Percentiles rank a stretch among this genome's conserved stretches.
These are phyloP conservation scores for Phialocephala subalpina DNA, from an alignment of 2,329 filamentous ascomycete species.

Conservation along the genomic window DNA sequence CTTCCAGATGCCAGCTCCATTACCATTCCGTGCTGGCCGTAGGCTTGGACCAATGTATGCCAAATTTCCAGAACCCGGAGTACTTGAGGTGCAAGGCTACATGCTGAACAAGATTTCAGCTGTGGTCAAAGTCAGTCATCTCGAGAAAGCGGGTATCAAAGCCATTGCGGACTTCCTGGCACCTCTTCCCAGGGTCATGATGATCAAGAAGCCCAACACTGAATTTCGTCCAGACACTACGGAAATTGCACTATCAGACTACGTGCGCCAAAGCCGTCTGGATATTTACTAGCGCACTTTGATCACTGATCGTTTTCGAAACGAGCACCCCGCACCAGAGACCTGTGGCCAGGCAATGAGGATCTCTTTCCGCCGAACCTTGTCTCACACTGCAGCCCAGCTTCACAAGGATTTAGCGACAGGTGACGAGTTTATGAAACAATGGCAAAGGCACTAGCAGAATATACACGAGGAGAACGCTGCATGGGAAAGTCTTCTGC, in stretches of 20 bases:
- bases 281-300: not conserved
- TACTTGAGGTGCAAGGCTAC: not conserved
- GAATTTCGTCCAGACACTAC: not conserved
- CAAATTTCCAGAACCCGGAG: not conserved
- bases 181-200: not conserved
- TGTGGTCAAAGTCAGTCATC: not conserved
- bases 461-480: constrained; percentile 1
- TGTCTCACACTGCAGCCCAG: not conserved
- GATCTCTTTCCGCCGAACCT: not conserved
- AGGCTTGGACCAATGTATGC: not conserved
- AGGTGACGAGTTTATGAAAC: not conserved
- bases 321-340: not conserved
- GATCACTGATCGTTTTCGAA: constrained; percentile 4
- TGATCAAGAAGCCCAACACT: constrained; percentile 5
- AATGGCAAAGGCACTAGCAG: not conserved
- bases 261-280: not conserved
- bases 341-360: constrained; percentile 1
- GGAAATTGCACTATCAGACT: not conserved
- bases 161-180: not conserved
- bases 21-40: not conserved
- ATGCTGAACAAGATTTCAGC: constrained; percentile 5
- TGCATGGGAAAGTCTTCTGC: constrained; percentile 2
- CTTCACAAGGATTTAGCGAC: not conserved
- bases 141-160: not conserved
- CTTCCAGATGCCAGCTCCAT: not conserved